These are phyloP conservation scores for Podaxis pistillaris DNA, from an alignment of 768 basidiomycete species.

Conservation along the genomic window DNA sequence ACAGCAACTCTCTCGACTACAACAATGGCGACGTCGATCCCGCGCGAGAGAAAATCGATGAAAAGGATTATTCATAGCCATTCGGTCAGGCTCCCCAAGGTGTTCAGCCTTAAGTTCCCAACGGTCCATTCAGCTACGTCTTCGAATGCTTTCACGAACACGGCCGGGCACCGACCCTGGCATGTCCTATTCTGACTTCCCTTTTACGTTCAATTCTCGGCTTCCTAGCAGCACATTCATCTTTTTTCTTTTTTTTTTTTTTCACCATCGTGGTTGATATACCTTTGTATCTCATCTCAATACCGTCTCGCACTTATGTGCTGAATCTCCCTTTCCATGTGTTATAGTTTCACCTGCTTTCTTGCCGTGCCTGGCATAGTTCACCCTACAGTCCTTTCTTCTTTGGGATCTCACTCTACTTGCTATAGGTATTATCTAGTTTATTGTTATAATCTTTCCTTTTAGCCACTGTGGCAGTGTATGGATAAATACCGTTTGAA, in stretches of 20 bases:
- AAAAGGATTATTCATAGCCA: conserved; percentile 50
- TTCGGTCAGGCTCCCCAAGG: conserved; percentile 2
- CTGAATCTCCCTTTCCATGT: neutral
- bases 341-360: neutral
- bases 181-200: neutral
- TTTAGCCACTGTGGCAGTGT: conserved; percentile 5
- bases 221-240: conserved; percentile 5
- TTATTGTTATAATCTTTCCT: conserved; percentile 12
- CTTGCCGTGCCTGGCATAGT: neutral
- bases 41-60: conserved; percentile 41
- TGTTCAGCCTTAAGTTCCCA: neutral
- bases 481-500: conserved; percentile 8
- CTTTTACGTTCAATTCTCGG: conserved; percentile 1
- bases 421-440: conserved; percentile 15
- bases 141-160: conserved; percentile 10
- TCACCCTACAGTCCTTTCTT: neutral
- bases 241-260: neutral
- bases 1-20: conserved; percentile 41
- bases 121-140: neutral
- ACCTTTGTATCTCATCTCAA: conserved; percentile 13
- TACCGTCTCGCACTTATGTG: conserved; percentile 5
- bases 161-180: conserved; percentile 1
- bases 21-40: conserved; percentile 3
- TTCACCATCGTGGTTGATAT: conserved; percentile 3
- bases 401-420: neutral